Base-by-base conservation (phyloP, 2,329 filamentous ascomycete genomes). In the Lasiodiplodia theobromae region DNA sequence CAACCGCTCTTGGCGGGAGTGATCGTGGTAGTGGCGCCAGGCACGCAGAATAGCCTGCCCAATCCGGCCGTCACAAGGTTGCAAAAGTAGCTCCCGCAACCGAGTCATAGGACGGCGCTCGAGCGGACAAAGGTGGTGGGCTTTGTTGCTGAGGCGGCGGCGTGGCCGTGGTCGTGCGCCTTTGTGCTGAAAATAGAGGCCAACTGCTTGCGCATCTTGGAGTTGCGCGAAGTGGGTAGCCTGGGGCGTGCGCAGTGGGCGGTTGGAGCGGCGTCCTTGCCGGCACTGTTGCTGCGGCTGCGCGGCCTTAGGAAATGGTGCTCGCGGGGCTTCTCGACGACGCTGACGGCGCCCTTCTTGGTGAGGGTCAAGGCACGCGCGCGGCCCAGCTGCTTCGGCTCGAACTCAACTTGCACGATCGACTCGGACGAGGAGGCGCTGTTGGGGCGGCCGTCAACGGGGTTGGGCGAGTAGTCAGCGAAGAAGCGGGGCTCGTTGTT, bases 191-290 rank as follows among this genome's bases (percentile, higher is more conserved):
- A 64, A n/a, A 64, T 23, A n/a, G 60, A 49, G n/a, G 60, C 60
- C 28, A 64, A n/a, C 47, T 64, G 60, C 60, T 64, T 64, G 60
- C 60, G 60, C 60, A 64, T 23, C 60, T 64, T 64, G 47, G 60
- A 64, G 47, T 52, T 64, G 28, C 60, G 60, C 2, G 60, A 18
- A 47, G 28, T 52, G 31, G 31, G 31, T 8, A 52, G 18, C n/a
- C 25, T 52, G 60, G 60, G 60, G 47, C 47, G 31, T 2, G 18
- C 18, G 31, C 31, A 34, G 31, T 5, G 4, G 31, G 31, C 31
- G 31, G 31, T 34, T 34, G 31, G 31, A 2, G 44, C 7, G 44
- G 14, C 18, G 28, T 51, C 23, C 40, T 34, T 63, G 58, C 28
- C 44, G 25, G 16, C 23, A 47, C 60, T 64, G 60, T 64, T 52